A percentile compares a stretch with the other conserved stretches of the same genome.
These are phyloP conservation scores for Trichoderma oligosporum DNA, from an alignment of 2,329 filamentous ascomycete species.

Conservation along the genomic window DNA sequence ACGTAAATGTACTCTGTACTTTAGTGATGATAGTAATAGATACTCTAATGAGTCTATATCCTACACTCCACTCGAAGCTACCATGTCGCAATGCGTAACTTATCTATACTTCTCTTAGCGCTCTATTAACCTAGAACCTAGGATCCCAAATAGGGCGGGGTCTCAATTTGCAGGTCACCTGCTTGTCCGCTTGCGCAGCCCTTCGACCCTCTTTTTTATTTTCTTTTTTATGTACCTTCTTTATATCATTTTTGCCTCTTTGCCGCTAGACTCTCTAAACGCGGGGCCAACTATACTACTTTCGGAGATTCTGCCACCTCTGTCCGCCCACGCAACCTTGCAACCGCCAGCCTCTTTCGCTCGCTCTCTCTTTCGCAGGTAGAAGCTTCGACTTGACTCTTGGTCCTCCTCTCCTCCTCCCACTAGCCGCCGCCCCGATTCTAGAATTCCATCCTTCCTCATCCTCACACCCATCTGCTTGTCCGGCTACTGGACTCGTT, in stretches of 20 bases:
- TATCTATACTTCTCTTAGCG: neutral
- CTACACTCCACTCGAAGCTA: neutral
- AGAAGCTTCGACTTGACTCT: conserved; percentile 1
- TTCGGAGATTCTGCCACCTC: conserved; percentile 27
- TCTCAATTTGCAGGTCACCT: conserved; percentile 1
- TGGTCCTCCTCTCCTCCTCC: conserved; percentile 1
- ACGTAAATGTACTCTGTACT: neutral
- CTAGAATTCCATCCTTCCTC: too few species aligned
- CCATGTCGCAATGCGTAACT: neutral
- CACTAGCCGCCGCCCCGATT: neutral
- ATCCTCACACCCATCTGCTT: neutral
- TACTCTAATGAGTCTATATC: neutral
- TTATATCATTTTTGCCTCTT: conserved; percentile 14
- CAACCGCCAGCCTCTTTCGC: conserved; percentile 24
- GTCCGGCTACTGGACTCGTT: neutral
- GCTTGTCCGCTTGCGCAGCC: neutral
- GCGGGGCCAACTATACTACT: conserved; percentile 16
- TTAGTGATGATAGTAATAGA: neutral
- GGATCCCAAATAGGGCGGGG: neutral
- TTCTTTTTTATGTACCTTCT: neutral
- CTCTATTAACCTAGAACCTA: neutral
- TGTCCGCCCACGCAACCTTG: conserved; percentile 24
- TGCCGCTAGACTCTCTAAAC: conserved; percentile 7
- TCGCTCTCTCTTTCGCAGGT: neutral
- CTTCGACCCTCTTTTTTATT: neutral